These are phyloP conservation scores for Vickermania spadyakhi DNA, from an alignment of 208 protist species.

Conservation along the genomic window DNA sequence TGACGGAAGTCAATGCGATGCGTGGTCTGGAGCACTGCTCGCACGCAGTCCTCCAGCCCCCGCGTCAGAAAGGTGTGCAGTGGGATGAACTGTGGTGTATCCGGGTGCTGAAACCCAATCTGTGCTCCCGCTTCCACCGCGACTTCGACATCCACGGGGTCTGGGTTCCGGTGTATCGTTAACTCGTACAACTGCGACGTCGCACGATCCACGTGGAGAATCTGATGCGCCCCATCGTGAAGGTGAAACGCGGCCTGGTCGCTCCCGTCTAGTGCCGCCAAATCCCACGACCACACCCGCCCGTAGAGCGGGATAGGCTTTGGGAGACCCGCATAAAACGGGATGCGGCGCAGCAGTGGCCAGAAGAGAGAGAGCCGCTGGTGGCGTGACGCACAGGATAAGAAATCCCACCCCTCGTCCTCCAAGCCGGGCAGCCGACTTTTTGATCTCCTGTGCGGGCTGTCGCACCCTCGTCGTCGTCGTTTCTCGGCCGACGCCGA, in stretches of 20 bases:
- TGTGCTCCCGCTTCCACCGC: background rate
- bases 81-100: background rate
- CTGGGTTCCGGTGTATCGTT: background rate
- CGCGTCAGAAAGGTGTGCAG: background rate
- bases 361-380: background rate
- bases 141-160: background rate
- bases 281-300: background rate
- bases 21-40: background rate
- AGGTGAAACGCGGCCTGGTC: background rate
- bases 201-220: background rate
- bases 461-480: too few species aligned
- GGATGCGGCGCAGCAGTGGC: background rate
- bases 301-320: background rate
- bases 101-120: background rate
- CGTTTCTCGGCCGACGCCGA: too few species aligned
- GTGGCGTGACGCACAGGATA: background rate
- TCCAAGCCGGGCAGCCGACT: too few species aligned
- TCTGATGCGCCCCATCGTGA: background rate
- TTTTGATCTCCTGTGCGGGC: too few species aligned
- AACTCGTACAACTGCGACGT: background rate
- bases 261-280: background rate
- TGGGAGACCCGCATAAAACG: background rate
- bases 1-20: background rate
- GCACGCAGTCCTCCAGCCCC: background rate
- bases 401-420: too few species aligned